Evolutionary conservation across 1,284 basidiomycete species (phyloP).

Genomic region (Malassezia japonica): DNA sequence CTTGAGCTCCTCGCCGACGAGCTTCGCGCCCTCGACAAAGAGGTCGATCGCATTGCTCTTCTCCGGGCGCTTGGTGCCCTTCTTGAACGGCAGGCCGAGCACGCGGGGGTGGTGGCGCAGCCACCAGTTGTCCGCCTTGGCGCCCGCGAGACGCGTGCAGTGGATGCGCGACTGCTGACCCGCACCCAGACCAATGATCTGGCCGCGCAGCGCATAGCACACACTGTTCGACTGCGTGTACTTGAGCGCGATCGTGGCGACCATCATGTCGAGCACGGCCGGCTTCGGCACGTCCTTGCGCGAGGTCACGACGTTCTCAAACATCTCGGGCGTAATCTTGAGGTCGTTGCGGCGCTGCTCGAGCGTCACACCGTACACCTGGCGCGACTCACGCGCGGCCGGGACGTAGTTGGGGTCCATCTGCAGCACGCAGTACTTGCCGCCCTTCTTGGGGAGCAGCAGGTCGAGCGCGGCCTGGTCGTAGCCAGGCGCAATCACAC

Average conservation of each 20-base stretch:
- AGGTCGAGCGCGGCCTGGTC: conserved; percentile 78
- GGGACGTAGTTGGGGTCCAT: conserved; percentile 44
- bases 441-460: conserved; percentile 90
- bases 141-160: conserved; percentile 92
- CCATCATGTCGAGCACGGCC: conserved; percentile 40
- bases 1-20: conserved; percentile 61
- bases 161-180: conserved; percentile 98
- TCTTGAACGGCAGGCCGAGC: conserved; percentile 84
- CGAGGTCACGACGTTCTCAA: conserved; percentile 76
- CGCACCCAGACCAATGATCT: conserved; percentile 89
- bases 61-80: conserved; percentile 91
- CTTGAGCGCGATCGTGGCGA: conserved; percentile 86
- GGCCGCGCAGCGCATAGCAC: conserved; percentile 84
- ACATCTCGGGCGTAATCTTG: conserved; percentile 72
- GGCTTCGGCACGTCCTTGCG: conserved; percentile 59
- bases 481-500: conserved; percentile 92
- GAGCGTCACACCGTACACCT: conserved; percentile 85
- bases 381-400: conserved; percentile 66
- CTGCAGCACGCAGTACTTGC: conserved; percentile 90
- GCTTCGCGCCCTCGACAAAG: conserved; percentile 70
- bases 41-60: conserved; percentile 97
- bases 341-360: conserved; percentile 86
- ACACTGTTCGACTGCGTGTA: conserved; percentile 99
- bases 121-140: conserved; percentile 99
- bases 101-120: conserved; percentile 89